These are phyloP conservation scores for Fusarium cicatricum DNA, from an alignment of 2,329 filamentous ascomycete species.

Conservation along the genomic window DNA sequence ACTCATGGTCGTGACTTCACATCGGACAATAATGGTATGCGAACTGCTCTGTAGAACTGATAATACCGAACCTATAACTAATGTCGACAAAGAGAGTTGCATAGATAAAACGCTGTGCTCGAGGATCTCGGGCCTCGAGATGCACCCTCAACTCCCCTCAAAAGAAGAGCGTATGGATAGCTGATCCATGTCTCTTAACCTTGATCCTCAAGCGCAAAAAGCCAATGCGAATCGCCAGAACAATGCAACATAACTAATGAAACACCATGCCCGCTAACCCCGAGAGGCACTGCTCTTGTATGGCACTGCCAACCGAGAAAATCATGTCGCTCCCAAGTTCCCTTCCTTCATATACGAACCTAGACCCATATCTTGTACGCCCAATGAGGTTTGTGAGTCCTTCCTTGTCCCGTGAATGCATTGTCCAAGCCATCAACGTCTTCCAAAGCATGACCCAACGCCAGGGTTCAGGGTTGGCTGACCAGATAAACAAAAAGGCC, in stretches of 20 bases:
- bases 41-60: too few relatives aligned
- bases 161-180: too few relatives aligned
- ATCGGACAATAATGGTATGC: too few relatives aligned
- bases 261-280: conserved; percentile 15
- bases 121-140: too few relatives aligned
- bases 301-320: too few relatives aligned
- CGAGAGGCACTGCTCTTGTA: background rate
- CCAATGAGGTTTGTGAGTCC: background rate
- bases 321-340: background rate
- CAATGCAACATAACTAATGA: conserved; percentile 1
- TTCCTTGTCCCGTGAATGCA: conserved; percentile 10
- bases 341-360: background rate
- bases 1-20: too few relatives aligned
- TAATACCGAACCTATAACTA: too few relatives aligned
- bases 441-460: conserved; percentile 28
- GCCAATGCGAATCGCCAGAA: background rate
- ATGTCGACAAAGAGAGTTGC: too few relatives aligned
- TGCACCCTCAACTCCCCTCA: too few relatives aligned
- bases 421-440: conserved; percentile 8
- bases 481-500: conserved; percentile 19
- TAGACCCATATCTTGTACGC: background rate
- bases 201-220: background rate
- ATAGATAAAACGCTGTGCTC: too few relatives aligned
- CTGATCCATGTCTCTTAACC: too few relatives aligned
- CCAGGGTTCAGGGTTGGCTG: conserved; percentile 20